Percentiles rank a stretch among this genome's conserved stretches.
Conservation (phyloP, 352 stramenopile species). For the Pythium monospermum region DNA sequence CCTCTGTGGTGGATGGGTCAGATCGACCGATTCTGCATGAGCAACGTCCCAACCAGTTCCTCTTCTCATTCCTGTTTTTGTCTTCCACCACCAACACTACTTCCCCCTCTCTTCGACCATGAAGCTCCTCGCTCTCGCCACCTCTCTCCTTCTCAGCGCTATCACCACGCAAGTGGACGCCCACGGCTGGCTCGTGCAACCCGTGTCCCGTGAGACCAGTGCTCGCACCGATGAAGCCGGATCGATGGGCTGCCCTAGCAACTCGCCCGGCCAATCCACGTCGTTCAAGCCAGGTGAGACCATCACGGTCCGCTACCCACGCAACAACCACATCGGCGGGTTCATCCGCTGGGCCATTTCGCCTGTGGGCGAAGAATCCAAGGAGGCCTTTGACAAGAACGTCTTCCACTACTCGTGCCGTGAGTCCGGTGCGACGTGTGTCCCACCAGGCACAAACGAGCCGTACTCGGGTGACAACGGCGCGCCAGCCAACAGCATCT, state of each 20-base stretch:
- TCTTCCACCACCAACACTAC: no score
- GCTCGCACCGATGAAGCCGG: conserved; percentile 1
- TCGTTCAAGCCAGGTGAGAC: conserved; percentile 8
- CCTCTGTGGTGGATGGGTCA: no score
- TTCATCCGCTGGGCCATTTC: conserved; percentile 30
- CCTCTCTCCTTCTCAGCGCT: background rate
- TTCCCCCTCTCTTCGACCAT: no score
- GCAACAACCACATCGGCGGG: conserved; percentile 29
- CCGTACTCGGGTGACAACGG: conserved; percentile 15
- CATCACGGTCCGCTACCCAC: conserved; percentile 23
- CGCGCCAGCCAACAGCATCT: conserved; percentile 4
- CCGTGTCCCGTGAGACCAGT: conserved; percentile 3
- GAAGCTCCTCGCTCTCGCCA: background rate
- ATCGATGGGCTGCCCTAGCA: conserved; percentile 14
- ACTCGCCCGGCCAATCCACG: conserved; percentile 17
- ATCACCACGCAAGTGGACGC: conserved; percentile 1
- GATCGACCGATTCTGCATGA: no score
- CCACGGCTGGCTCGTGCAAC: conserved; percentile 12
- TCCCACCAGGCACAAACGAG: conserved; percentile 9
- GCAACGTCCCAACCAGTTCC: no score
- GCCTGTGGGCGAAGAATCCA: conserved; percentile 19
- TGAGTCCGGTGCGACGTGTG: conserved; percentile 15
- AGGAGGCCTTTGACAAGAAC: conserved; percentile 20
- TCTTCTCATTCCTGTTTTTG: no score
- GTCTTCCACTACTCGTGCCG: conserved; percentile 27